phyloP scores from a whole-genome alignment of 2,329 filamentous ascomycete genomes.

The Fusarium transvaalense region DNA sequence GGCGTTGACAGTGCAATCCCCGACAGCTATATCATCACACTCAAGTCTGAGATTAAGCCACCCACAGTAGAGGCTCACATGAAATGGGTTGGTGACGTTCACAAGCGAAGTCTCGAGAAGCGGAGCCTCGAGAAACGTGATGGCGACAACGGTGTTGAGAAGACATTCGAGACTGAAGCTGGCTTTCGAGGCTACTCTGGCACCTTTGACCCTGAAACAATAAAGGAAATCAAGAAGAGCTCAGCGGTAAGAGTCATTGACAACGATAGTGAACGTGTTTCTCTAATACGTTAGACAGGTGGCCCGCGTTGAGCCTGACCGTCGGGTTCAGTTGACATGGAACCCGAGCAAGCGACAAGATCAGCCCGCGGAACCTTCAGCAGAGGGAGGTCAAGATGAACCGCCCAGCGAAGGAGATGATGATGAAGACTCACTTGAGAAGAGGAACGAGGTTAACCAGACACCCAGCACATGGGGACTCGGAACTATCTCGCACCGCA shows the following conservation, averaged over 20 bases:
- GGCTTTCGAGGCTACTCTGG: conserved; percentile 59
- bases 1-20: conserved; percentile 47
- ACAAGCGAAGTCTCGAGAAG: conserved; percentile 64
- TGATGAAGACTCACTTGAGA: conserved; percentile 28
- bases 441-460: conserved; percentile 48
- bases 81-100: conserved; percentile 62
- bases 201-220: conserved; percentile 56
- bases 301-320: conserved; percentile 49
- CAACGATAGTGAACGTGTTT: rapidly evolving
- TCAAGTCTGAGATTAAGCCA: conserved; percentile 63
- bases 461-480: conserved; percentile 50
- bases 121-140: conserved; percentile 62
- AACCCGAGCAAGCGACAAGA: conserved; percentile 16
- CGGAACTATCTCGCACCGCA: conserved; percentile 50
- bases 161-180: conserved; percentile 47
- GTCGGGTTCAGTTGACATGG: conserved; percentile 45
- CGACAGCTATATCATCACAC: conserved; percentile 71
- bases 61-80: conserved; percentile 62
- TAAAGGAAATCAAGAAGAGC: conserved; percentile 57
- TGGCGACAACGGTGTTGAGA: conserved; percentile 52
- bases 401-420: background rate
- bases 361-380: background rate
- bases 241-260: conserved; percentile 54
- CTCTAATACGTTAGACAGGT: conserved; percentile 42
- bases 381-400: background rate